Evolutionary conservation across 257 asterid genomes (phyloP), one percentile per base, ranked within the genome.

Genomic region (Cinchona pubescens): DNA sequence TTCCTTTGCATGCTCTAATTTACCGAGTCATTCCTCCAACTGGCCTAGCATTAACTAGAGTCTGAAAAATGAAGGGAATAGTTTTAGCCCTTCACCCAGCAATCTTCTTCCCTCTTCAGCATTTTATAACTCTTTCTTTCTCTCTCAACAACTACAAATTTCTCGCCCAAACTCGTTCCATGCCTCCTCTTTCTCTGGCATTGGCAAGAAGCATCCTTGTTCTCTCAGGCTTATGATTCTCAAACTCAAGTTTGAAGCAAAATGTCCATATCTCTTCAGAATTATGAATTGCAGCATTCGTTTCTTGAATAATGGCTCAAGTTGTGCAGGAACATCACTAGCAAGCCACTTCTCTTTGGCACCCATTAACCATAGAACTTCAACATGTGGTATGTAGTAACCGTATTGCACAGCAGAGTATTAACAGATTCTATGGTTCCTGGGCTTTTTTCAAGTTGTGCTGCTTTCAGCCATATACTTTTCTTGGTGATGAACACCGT

Each of bases 271-370:
- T 93, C 86, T 93, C 98, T 82, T 93, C 97, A 5, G 98, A 93
- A 75, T 91, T 86, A 4, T 97, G 97, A 35, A 93, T 91, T n/a
- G 97, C 96, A 76, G 98, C 98, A 63, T 91, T 91, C 10, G 98
- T 97, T 87, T 93, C 97, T 76, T 88, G 92, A 71, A 91, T 89
- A 84, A 93, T 93, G n/a, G 91, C n/a, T 56, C 97, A 83, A 69
- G 97, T 97, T n/a, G n/a, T 32, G 98, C 87, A 35, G 94, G 98
- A 34, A 93, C 98, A 77, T 91, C 98, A 65, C 96, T 96, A 62
- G 98, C 98, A 74, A 93, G 97, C 98, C 98, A 93, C 91, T 93
- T 93, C 75, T 93, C 98, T 78, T 93, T 93, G 66, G 98, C 97
- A 43, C 97, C 98, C 97, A 93, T 91, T 56, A 93, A 87, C 98